Conservation (phyloP, 129 eudicot genomes). For the Centella asiatica region DNA sequence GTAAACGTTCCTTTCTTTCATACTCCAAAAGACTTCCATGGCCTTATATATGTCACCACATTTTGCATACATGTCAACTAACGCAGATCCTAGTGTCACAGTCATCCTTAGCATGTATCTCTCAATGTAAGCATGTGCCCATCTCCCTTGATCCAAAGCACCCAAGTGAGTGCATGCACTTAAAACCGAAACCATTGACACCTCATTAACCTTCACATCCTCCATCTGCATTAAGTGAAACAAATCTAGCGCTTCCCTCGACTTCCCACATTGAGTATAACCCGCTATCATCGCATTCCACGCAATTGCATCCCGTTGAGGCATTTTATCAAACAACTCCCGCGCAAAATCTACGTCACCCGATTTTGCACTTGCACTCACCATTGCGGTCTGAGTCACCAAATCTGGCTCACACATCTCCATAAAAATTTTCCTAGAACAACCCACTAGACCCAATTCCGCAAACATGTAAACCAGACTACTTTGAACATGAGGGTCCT, state of each 20-base stretch:
- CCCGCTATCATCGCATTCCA: slow-evolving; percentile 10
- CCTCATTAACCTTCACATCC: slow-evolving; percentile 6
- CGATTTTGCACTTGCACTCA: slow-evolving; percentile 29
- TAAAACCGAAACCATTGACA: neutral
- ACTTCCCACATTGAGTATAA: neutral
- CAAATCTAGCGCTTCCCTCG: slow-evolving; percentile 8
- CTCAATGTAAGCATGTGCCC: slow-evolving; percentile 7
- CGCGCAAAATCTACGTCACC: slow-evolving; percentile 33
- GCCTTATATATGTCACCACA: slow-evolving; percentile 6
- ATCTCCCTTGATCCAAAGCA: slow-evolving; percentile 7
- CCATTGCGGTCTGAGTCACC: slow-evolving; percentile 33
- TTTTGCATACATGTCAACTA: slow-evolving; percentile 11
- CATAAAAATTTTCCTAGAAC: slow-evolving; percentile 14
- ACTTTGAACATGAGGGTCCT: slow-evolving; percentile 31
- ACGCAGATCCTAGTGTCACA: neutral
- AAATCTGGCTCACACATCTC: slow-evolving; percentile 19
- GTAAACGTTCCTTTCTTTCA: slow-evolving; percentile 8
- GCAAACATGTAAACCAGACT: slow-evolving; percentile 31
- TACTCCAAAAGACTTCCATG: slow-evolving; percentile 9
- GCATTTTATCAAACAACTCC: slow-evolving; percentile 6
- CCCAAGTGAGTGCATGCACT: slow-evolving; percentile 3
- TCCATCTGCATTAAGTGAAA: neutral
- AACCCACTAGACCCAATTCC: slow-evolving; percentile 19
- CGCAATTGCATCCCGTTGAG: neutral
- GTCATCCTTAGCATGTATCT: neutral